Evolutionary conservation across 1,284 basidiomycete species (phyloP).

Genomic region (Sparassis latifolia): DNA sequence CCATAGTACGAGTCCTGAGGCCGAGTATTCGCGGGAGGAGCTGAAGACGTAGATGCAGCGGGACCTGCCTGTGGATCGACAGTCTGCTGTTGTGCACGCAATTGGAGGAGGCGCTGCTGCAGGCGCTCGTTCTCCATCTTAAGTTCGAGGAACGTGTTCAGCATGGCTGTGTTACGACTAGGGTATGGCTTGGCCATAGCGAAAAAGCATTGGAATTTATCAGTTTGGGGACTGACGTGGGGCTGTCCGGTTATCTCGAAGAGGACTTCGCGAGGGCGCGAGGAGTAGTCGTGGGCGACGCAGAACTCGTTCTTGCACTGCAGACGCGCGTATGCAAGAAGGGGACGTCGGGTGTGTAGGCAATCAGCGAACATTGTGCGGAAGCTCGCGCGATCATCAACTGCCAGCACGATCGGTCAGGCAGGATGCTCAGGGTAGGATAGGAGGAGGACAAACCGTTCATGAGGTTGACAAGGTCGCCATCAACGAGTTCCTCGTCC

Average conservation of each 20-base stretch:
- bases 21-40: not conserved
- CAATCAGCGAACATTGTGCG: slow-evolving; percentile 48
- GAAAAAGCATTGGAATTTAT: slow-evolving; percentile 53
- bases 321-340: slow-evolving; percentile 61
- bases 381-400: slow-evolving; percentile 56
- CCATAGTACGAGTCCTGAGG: slow-evolving; percentile 4
- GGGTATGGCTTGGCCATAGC: slow-evolving; percentile 74
- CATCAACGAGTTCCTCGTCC: slow-evolving; percentile 66
- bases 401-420: slow-evolving; percentile 27
- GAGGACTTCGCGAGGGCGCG: slow-evolving; percentile 43
- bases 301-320: slow-evolving; percentile 37
- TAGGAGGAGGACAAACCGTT: slow-evolving; percentile 40
- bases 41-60: slow-evolving; percentile 5
- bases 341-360: slow-evolving; percentile 37
- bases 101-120: slow-evolving; percentile 43
- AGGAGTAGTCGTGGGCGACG: slow-evolving; percentile 16
- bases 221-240: slow-evolving; percentile 30
- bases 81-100: slow-evolving; percentile 26
- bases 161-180: slow-evolving; percentile 64
- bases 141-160: slow-evolving; percentile 73
- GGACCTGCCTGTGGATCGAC: slow-evolving; percentile 2
- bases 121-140: slow-evolving; percentile 73
- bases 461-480: slow-evolving; percentile 57
- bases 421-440: not conserved
- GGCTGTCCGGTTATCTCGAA: slow-evolving; percentile 73